Base-by-base conservation (phyloP, 2,329 filamentous ascomycete species). In the Aureobasidium sp. region DNA sequence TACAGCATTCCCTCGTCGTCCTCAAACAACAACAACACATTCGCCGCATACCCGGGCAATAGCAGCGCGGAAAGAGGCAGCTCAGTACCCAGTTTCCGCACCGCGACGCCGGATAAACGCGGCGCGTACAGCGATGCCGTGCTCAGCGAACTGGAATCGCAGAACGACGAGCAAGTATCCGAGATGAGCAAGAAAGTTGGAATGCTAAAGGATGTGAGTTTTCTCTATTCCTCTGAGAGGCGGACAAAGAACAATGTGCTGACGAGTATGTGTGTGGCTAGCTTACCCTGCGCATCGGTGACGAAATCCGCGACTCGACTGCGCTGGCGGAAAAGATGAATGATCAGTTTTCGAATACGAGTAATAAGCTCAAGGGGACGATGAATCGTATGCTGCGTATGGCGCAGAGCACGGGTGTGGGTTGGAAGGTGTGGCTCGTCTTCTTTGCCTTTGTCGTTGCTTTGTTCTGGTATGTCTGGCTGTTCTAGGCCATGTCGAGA, bases 381-480 rank as follows among this genome's bases (percentile, higher is more conserved):
- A 97, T 99, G 94, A 96, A 90, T 72, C 81, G 92, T 62, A 99
- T 99, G 94, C 76, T 97, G 65, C 72, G 93, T 58, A 99, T 99
- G 94, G 94, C 94, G 4, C 84, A 97, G 77, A 82, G 85, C 68
- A 95, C 92, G 2, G 94, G 94, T n/a, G 87, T 99, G 10, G 87
- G 91, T 69, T 99, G 94, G 94, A 93, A 84, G 75, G 88, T 92
- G 61, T 99, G 94, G 94, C 73, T 96, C 55, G 81, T 79, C 45
- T 99, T 99, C 75, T 96, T 99, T 72, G 80, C 84, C 6, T 88
- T 86, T 37, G 89, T 97, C 19, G 83, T 87, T 64, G 71, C 93
- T 60, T 73, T 97, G 66, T 99, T 99, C 74, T 84, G 85, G 66
- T 99, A 93, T 73, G 93, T 97, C 62, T 96, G 93, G 92, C 74